phyloP scores from a whole-genome alignment of 805 yeast genomes.

The Pichia rugopelliculosa region DNA sequence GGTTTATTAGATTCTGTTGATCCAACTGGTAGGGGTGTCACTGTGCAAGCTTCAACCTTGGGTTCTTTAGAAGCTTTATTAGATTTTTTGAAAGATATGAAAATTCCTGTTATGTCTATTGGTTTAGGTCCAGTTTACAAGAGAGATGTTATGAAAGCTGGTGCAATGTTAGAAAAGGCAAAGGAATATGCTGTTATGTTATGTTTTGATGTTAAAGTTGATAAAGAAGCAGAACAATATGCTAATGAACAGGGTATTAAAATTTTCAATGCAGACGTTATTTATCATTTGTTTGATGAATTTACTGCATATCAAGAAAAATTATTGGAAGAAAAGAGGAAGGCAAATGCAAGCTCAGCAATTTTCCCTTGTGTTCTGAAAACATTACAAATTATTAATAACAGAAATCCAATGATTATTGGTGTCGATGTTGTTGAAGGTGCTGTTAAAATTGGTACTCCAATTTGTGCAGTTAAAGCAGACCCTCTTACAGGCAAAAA shows the following conservation, averaged over 20 bases:
- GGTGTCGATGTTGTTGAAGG: conserved; percentile 98
- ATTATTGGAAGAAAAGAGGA: conserved; percentile 82
- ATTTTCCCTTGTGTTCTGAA: conserved; percentile 92
- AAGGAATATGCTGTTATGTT: conserved; percentile 96
- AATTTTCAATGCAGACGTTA: conserved; percentile 92
- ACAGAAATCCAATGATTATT: conserved; percentile 97
- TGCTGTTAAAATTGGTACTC: conserved; percentile 82
- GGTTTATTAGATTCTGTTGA: conserved; percentile 93
- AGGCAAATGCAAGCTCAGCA: conserved; percentile 81
- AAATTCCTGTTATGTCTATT: conserved; percentile 98
- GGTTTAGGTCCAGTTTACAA: conserved; percentile 97
- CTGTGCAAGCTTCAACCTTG: conserved; percentile 95
- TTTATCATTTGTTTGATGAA: conserved; percentile 92
- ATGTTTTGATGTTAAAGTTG: conserved; percentile 95
- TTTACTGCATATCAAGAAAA: conserved; percentile 88
- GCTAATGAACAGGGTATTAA: conserved; percentile 90
- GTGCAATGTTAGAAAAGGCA: conserved; percentile 94
- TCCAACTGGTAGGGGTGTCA: conserved; percentile 92
- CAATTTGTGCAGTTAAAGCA: conserved; percentile 85
- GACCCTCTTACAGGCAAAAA: conserved; percentile 81
- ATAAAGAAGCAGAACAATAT: conserved; percentile 96
- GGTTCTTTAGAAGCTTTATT: conserved; percentile 97
- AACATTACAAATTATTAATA: conserved; percentile 93
- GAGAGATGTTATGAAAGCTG: conserved; percentile 96
- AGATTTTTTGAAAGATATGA: conserved; percentile 96